A percentile compares a stretch with the other conserved stretches of the same genome.
phyloP scores from a whole-genome alignment of 768 basidiomycete species.

The Lactarius tabidus region DNA sequence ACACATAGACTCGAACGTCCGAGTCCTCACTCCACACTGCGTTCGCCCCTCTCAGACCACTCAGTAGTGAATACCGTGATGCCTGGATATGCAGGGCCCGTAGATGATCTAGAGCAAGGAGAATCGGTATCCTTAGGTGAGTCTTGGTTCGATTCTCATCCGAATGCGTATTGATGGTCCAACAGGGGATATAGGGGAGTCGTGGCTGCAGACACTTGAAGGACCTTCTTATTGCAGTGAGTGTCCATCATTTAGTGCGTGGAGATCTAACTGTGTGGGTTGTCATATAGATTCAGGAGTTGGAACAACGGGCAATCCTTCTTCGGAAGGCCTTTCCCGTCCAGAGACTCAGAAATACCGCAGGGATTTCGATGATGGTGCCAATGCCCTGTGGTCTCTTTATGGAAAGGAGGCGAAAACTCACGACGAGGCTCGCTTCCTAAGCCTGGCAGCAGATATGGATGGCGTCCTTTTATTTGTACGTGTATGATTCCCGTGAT shows the following conservation, averaged over 20 bases:
- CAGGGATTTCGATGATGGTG: constrained; percentile 10
- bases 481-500: neutral
- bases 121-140: neutral
- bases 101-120: neutral
- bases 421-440: neutral
- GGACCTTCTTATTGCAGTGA: neutral
- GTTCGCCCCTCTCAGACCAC: neutral
- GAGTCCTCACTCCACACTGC: neutral
- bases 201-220: neutral
- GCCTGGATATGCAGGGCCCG: neutral
- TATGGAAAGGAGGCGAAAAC: neutral
- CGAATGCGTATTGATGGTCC: neutral
- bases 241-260: neutral
- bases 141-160: neutral
- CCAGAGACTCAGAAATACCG: neutral
- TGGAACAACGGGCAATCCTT: neutral
- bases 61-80: neutral
- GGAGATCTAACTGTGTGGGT: neutral
- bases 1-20: neutral
- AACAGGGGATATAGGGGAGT: neutral
- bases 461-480: neutral
- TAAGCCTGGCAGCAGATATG: neutral
- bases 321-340: neutral
- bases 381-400: constrained; percentile 4
- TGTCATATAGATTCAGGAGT: neutral